Conservation (phyloP, 2,329 filamentous ascomycete species). For the Exophiala calicioides region DNA sequence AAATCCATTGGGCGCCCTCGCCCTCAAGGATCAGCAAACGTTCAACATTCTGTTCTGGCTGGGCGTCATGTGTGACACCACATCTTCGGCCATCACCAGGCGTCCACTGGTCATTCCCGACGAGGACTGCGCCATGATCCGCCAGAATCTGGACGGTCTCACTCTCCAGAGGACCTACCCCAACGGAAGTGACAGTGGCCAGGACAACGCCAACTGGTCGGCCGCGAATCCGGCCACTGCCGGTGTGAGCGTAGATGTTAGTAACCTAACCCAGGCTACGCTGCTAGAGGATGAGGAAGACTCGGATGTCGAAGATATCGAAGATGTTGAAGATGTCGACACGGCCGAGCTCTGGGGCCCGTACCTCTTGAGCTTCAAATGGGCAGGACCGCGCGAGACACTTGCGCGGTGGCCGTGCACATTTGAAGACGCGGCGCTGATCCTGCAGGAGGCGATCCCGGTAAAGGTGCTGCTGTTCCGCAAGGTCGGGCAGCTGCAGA, state of each 20-base stretch:
- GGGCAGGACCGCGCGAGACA: slow-evolving; percentile 30
- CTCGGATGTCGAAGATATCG: too few relatives aligned
- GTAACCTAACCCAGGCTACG: too few relatives aligned
- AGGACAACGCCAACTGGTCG: too few relatives aligned
- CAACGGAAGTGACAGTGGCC: too few relatives aligned
- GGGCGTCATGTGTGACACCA: slow-evolving; percentile 61
- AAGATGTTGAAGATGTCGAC: slow-evolving; percentile 4
- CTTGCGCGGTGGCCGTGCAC: slow-evolving; percentile 54
- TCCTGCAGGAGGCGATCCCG: slow-evolving; percentile 56
- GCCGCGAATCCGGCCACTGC: slow-evolving; percentile 12
- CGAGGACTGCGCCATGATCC: slow-evolving; percentile 47
- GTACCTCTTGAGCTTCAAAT: slow-evolving; percentile 24
- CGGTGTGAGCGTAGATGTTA: too few relatives aligned
- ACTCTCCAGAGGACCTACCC: not conserved
- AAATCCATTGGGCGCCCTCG: slow-evolving; percentile 5
- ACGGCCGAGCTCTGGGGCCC: slow-evolving; percentile 41
- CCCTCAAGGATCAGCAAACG: slow-evolving; percentile 46
- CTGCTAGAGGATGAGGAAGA: too few relatives aligned
- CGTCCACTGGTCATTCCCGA: slow-evolving; percentile 49
- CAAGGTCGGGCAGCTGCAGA: slow-evolving; percentile 58
- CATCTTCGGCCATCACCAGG: slow-evolving; percentile 57
- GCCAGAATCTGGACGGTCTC: slow-evolving; percentile 1
- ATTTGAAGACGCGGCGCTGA: slow-evolving; percentile 52
- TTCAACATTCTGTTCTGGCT: slow-evolving; percentile 61
- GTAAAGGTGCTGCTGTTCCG: slow-evolving; percentile 63